Conservation (phyloP, 352 stramenopile species). For the Pythium angustatum region DNA sequence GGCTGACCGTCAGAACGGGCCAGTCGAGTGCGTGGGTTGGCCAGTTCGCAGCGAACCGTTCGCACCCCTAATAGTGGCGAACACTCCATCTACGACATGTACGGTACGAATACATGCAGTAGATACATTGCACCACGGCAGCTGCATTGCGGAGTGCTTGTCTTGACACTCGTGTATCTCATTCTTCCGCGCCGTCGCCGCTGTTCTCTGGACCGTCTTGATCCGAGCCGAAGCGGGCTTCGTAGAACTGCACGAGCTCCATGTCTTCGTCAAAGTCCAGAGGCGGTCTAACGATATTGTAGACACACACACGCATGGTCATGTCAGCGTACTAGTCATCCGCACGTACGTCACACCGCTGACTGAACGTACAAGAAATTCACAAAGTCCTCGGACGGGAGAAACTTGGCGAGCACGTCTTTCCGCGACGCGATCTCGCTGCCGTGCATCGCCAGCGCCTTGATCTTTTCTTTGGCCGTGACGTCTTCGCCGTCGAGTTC, state of each 20-base stretch:
- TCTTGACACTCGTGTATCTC: background rate
- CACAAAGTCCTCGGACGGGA: slow-evolving; percentile 56
- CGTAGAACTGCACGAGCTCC: slow-evolving; percentile 18
- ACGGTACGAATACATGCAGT: too few relatives aligned
- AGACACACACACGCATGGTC: slow-evolving; percentile 12
- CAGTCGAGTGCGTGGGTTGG: too few relatives aligned
- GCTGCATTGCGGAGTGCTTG: background rate
- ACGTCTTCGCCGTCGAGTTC: slow-evolving; percentile 53
- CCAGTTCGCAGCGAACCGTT: too few relatives aligned
- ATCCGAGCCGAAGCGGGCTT: slow-evolving; percentile 1
- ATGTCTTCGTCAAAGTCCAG: slow-evolving; percentile 35
- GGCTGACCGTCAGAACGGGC: too few relatives aligned
- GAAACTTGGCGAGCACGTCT: slow-evolving; percentile 54
- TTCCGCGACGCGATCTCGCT: slow-evolving; percentile 58
- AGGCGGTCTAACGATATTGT: too few relatives aligned
- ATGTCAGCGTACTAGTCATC: too few relatives aligned
- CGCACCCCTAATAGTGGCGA: too few relatives aligned
- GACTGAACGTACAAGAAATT: slow-evolving; percentile 60
- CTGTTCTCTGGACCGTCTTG: background rate
- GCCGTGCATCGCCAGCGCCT: slow-evolving; percentile 73
- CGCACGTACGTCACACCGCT: too few relatives aligned
- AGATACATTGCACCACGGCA: too few relatives aligned
- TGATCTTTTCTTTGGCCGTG: slow-evolving; percentile 76
- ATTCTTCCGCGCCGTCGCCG: background rate
- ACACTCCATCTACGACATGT: too few relatives aligned